Conservation (phyloP, 345 rosid species). For the Eucalyptus cloeziana region DNA sequence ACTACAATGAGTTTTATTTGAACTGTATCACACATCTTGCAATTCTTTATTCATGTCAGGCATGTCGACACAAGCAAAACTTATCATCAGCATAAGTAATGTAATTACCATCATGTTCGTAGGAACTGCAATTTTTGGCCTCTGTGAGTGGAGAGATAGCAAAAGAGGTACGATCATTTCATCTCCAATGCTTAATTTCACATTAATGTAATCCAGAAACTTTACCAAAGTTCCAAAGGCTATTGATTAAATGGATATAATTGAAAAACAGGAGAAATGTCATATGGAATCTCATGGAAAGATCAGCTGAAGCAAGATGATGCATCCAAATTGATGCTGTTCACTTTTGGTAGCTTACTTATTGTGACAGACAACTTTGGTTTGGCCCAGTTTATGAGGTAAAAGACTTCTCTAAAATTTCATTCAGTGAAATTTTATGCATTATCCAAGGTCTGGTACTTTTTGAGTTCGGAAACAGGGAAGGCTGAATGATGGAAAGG, state of each 20-base stretch:
- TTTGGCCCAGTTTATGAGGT: neutral
- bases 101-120: neutral
- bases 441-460: neutral
- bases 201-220: neutral
- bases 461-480: constrained; percentile 17
- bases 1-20: neutral
- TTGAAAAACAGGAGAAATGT: neutral
- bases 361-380: neutral
- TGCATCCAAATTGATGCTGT: neutral
- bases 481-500: constrained; percentile 10
- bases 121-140: neutral
- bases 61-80: neutral
- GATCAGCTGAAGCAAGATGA: neutral
- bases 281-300: neutral
- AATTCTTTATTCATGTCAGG: neutral
- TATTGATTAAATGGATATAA: neutral
- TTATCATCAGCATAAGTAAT: neutral
- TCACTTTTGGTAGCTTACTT: neutral
- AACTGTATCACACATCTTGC: neutral
- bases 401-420: neutral
- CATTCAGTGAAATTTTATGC: neutral
- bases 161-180: neutral
- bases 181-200: neutral
- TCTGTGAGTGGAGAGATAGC: neutral
- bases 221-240: neutral